Conservation (phyloP, 1,284 basidiomycete genomes). For the Sanguinoderma infundibulare region DNA sequence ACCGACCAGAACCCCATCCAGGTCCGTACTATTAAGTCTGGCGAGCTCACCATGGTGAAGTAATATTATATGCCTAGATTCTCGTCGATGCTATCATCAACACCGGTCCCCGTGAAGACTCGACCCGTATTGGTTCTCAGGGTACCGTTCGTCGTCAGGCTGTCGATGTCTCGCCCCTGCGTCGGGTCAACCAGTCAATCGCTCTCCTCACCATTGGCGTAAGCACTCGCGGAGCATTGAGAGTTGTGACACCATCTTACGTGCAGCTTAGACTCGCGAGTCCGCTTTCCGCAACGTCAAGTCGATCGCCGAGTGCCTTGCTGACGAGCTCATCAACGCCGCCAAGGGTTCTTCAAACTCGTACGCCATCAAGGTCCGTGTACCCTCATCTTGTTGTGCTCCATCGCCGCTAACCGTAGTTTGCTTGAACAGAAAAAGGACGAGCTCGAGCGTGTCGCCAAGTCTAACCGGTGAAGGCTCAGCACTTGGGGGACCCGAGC, state of each 20-base stretch:
- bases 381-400: neutral
- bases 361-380: constrained; percentile 94
- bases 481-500: constrained; percentile 24
- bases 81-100: constrained; percentile 99
- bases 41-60: too few species aligned
- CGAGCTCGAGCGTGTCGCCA: constrained; percentile 99
- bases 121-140: constrained; percentile 99
- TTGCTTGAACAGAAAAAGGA: constrained; percentile 75
- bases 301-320: constrained; percentile 97
- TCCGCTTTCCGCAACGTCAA: constrained; percentile 99
- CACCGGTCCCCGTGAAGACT: constrained; percentile 99
- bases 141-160: constrained; percentile 99
- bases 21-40: constrained; percentile 49
- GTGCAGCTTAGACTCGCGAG: constrained; percentile 82
- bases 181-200: constrained; percentile 98
- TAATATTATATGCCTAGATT: constrained; percentile 46
- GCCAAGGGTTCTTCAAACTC: constrained; percentile 99
- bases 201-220: constrained; percentile 95
- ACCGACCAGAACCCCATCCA: constrained; percentile 99
- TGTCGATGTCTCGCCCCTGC: constrained; percentile 98
- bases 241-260: constrained; percentile 1
- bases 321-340: constrained; percentile 99
- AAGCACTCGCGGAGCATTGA: constrained; percentile 38
- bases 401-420: neutral
- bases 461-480: constrained; percentile 91